These are phyloP conservation scores for Hura crepitans DNA, from an alignment of 441 rosid genomes.

Conservation along the genomic window DNA sequence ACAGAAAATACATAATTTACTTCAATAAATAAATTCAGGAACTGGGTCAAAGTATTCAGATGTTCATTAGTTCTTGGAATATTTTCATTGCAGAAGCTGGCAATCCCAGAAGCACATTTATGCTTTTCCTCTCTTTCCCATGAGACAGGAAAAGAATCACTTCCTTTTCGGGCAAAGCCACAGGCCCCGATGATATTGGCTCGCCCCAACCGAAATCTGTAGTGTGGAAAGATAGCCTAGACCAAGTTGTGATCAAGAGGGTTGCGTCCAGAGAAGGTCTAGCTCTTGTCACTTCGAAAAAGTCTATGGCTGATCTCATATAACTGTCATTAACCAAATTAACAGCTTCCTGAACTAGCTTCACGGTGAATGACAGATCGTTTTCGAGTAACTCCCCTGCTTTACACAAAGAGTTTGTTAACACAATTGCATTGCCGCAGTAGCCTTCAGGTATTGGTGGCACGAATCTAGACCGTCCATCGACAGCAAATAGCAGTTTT, in stretches of 20 bases:
- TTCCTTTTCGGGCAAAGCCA: constrained; percentile 77
- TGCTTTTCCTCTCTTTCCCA: constrained; percentile 51
- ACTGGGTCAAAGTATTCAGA: constrained; percentile 16
- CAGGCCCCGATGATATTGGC: constrained; percentile 68
- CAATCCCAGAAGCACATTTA: constrained; percentile 70
- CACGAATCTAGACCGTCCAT: constrained; percentile 59
- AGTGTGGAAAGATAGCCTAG: constrained; percentile 61
- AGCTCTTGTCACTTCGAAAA: constrained; percentile 66
- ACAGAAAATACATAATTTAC: neutral
- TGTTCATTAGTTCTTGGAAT: constrained; percentile 53
- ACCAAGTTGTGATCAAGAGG: constrained; percentile 74
- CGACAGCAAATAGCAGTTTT: constrained; percentile 77
- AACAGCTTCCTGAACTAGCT: constrained; percentile 58
- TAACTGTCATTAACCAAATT: constrained; percentile 53
- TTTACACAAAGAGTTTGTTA: constrained; percentile 48
- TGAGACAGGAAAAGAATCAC: constrained; percentile 67
- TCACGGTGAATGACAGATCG: constrained; percentile 47
- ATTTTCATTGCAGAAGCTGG: constrained; percentile 70
- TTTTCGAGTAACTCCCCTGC: constrained; percentile 61
- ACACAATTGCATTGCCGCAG: constrained; percentile 68
- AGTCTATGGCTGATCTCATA: constrained; percentile 89
- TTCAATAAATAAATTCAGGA: neutral
- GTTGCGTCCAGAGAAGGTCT: constrained; percentile 74
- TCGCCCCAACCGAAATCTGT: constrained; percentile 91
- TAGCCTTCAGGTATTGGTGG: constrained; percentile 65